These are phyloP conservation scores for Tritrichomonas foetus DNA, from an alignment of 208 protist species.

Conservation along the genomic window DNA sequence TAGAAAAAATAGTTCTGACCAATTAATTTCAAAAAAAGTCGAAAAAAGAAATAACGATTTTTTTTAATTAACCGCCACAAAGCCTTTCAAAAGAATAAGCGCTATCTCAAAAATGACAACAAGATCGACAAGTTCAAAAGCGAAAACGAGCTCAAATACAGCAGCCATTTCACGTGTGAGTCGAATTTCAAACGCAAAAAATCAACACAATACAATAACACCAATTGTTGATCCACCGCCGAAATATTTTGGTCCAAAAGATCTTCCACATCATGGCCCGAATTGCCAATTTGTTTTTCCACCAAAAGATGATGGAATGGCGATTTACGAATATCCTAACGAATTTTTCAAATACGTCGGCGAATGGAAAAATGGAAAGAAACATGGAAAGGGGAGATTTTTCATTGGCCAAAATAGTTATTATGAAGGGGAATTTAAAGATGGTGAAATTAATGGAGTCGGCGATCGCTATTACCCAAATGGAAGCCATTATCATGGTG, in stretches of 20 bases:
- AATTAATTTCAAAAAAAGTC: too few species aligned
- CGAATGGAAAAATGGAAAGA: conserved; percentile 36
- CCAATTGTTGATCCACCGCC: too few species aligned
- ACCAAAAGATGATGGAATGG: neutral
- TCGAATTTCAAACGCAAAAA: too few species aligned
- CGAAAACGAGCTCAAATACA: too few species aligned
- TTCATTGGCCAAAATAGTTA: conserved; percentile 16
- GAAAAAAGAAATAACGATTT: too few species aligned
- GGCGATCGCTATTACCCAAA: neutral
- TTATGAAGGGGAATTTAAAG: neutral
- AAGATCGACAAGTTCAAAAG: too few species aligned
- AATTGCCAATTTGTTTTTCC: neutral
- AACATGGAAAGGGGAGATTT: neutral
- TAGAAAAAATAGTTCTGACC: too few species aligned
- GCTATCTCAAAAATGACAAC: too few species aligned
- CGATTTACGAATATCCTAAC: neutral
- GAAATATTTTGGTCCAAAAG: neutral
- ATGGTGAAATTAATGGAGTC: conserved; percentile 11
- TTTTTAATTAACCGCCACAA: too few species aligned
- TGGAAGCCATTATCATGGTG: neutral
- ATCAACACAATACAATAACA: too few species aligned
- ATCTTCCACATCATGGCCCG: neutral
- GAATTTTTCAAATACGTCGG: neutral
- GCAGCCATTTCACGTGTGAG: too few species aligned
- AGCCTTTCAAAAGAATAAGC: too few species aligned